Base-by-base conservation (phyloP, 441 rosid species). In the Gossypium schwendimanii region DNA sequence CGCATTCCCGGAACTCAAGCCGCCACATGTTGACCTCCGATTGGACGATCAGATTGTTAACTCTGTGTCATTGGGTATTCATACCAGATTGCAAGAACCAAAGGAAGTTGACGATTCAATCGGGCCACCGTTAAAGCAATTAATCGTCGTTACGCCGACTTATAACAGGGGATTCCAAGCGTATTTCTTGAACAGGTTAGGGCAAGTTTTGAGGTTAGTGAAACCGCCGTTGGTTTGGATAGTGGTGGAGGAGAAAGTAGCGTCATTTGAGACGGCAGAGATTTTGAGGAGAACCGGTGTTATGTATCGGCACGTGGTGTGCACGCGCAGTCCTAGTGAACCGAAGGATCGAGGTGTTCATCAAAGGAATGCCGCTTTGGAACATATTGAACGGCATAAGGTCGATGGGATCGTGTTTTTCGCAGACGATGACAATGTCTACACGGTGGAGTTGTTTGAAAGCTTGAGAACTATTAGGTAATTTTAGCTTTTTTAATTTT, bases 321-420 rank as follows among this genome's bases (percentile, higher is more conserved):
- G 85, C 70, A 76, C 54, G 15, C 78, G 70, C 86, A 90, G 93
- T 77, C 81, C 71, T 72, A 87, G 84, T 44, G 75, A 64, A 63
- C 80, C 83, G 21, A 95, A 90, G 80, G 97, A 95, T 53, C 84
- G 96, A 73, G 97, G 98, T 1, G 97, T 93, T 63, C 85, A 89
- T 54, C 97, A 90, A 88, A 86, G 97, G 73, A 95, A 93, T 76
- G 80, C 81, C 6, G 97, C 94, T 6, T 77, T 93, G 84, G 96
- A 89, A 79, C 94, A 93, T 57, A 86, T 95, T 6, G 93, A 87
- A 81, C 75, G 77, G 81, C 99, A 95, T 74, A 84, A 77, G 79
- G 91, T 95, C 5, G 95, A 95, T 74, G 99, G 99, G 17, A 84
- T 95, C 55, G 91, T 88, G 31, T 95, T 91, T 77, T 95, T 95